These are phyloP conservation scores for Saccharomycopsis hybrid DNA, from an alignment of 1,139 yeast species.

Conservation along the genomic window DNA sequence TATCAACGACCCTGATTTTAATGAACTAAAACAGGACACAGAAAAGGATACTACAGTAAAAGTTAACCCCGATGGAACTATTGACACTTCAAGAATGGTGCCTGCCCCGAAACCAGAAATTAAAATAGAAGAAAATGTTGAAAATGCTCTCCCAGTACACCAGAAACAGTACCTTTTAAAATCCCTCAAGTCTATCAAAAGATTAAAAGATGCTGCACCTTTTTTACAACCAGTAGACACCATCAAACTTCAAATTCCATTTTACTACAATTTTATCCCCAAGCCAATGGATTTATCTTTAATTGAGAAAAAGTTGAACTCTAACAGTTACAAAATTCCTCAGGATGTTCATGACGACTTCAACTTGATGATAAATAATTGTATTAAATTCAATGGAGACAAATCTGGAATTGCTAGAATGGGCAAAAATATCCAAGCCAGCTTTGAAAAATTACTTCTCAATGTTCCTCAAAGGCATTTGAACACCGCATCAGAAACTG, in stretches of 20 bases:
- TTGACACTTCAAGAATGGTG: slow-evolving; percentile 26
- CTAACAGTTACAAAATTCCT: slow-evolving; percentile 65
- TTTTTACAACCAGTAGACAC: slow-evolving; percentile 87
- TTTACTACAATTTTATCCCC: slow-evolving; percentile 74
- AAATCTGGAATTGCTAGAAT: slow-evolving; percentile 78
- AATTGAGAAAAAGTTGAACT: slow-evolving; percentile 70
- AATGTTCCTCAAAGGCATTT: slow-evolving; percentile 82
- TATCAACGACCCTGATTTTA: neutral
- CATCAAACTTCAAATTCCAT: slow-evolving; percentile 82
- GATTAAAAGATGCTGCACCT: slow-evolving; percentile 90
- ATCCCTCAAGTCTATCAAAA: slow-evolving; percentile 71
- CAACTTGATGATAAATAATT: slow-evolving; percentile 77
- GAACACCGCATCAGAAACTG: slow-evolving; percentile 29
- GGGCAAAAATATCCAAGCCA: slow-evolving; percentile 86
- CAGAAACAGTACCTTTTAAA: slow-evolving; percentile 60
- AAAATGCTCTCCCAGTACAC: slow-evolving; percentile 75
- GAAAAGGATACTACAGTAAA: slow-evolving; percentile 1
- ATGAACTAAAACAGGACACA: neutral
- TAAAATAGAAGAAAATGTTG: slow-evolving; percentile 61
- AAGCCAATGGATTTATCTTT: slow-evolving; percentile 94
- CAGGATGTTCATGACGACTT: slow-evolving; percentile 72
- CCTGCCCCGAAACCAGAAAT: slow-evolving; percentile 81
- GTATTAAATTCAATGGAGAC: slow-evolving; percentile 79
- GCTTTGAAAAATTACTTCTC: slow-evolving; percentile 88
- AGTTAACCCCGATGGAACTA: slow-evolving; percentile 10